Base-by-base conservation (phyloP, 306 rosid species). In the Vigna trinervia region DNA sequence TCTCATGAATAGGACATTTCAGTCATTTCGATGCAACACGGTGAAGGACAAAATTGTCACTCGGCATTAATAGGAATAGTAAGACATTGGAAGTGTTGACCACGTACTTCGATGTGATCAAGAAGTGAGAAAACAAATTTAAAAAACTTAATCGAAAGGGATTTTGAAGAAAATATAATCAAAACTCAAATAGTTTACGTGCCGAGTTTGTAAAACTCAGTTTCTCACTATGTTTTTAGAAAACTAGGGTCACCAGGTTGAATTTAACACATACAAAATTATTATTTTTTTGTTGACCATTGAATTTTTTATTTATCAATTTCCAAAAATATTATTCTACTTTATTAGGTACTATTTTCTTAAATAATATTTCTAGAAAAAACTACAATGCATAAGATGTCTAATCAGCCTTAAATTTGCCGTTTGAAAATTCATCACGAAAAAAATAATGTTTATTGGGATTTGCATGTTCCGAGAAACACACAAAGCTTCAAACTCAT, bases 31-130 rank as follows among this genome's bases (percentile, higher is more conserved):
- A 9, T 0, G 6, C n/a, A 6, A 58, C 57, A 28, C 8, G 12
- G 6, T 22, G 23, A 72, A 41, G 68, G 77, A 48, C 45, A 39
- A 41, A 6, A 13, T 23, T 39, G 57, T 39, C 78, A 73, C 20
- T 56, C 7, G 1, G 0, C 2, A 5, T 61, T 61, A 3, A 23
- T 10, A 26, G 0, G 34, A 3, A 15, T 26, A 20, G 4, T 50
- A 69, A 22, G 30, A 48, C 5, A 48, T n/a, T n/a, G 46, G 8
- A 22, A 66, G 34, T 12, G 53, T 14, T 41, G 71, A 14, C 12
- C 19, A 30, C 7, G 65, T 17, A 28, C 4, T 26, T 5, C 1
- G 39, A 59, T 22, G n/a, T 60, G 23, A 1, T 1, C 15, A 22
- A 11, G 15, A 57, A 23, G 0, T 34, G 17, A 8, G 14, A 32